Base-by-base conservation (phyloP, 352 stramenopile genomes). In the Pythium phragmiticola region DNA sequence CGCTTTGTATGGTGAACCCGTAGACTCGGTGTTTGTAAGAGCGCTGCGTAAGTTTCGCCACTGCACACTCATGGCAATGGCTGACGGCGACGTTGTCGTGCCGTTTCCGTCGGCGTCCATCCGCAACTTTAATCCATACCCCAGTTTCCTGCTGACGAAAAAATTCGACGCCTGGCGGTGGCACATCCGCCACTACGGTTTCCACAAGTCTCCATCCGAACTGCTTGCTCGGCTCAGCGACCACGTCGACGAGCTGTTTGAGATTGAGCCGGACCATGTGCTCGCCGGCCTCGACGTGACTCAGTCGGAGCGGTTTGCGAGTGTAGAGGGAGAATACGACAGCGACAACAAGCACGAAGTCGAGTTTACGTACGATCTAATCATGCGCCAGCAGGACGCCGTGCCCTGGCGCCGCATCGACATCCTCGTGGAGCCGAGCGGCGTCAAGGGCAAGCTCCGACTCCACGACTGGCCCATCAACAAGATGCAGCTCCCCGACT, bases 391-490 rank as follows among this genome's bases (percentile, higher is more conserved):
- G 50, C 80, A 90, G 53, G 60, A 73, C 0, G 67, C 77, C 7
- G 61, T 91, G 50, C 65, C 69, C 1, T 91, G 82, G 82, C 70
- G 82, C 48, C 78, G 84, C 6, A 79, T 91, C 62, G 78, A 91
- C 41, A 66, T 91, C 17, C 77, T 79, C 17, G 80, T 94, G 46
- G 72, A 89, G 50, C 78, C 77, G 7, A 72, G 69, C 21, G 79
- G 80, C 7, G 65, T 91, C 47, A 89, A 88, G 59, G 82, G 80
- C 16, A 87, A 89, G 45, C 62, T 89, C 59, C 77, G 78, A 11
- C 73, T 93, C n/a, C 84, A 93, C 53, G 82, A 90, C 72, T 93
- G 84, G 84, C 63, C 78, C 12, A 84, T 91, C 57, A 86, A 77
- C 74, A 91, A 91, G 65, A 88, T 87, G 77, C 79, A 91, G 57